phyloP scores from a whole-genome alignment of 2,329 filamentous ascomycete genomes.

The Penicillium sp. region DNA sequence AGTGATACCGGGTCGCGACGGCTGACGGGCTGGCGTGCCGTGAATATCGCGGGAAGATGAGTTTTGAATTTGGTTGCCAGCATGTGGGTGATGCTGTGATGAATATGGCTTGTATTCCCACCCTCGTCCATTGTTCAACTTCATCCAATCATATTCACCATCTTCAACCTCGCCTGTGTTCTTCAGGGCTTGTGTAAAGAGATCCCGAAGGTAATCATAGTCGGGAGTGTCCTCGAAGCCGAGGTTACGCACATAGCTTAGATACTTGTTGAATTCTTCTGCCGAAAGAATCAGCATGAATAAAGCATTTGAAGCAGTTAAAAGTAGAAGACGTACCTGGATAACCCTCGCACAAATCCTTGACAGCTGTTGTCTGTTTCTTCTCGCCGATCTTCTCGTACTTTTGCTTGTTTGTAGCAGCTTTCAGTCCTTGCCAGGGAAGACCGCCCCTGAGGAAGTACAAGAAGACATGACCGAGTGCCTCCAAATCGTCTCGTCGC shows the following conservation, averaged over 20 bases:
- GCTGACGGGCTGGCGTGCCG: conserved; percentile 60
- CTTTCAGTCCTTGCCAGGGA: conserved; percentile 66
- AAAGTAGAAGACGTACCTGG: conserved; percentile 53
- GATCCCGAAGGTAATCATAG: conserved; percentile 93
- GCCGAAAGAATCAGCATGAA: conserved; percentile 21
- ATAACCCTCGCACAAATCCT: conserved; percentile 94
- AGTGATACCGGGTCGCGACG: conserved; percentile 62
- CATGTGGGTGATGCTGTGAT: conserved; percentile 65
- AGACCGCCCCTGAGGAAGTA: conserved; percentile 64
- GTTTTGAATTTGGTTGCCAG: conserved; percentile 72
- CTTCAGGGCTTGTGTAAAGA: conserved; percentile 95
- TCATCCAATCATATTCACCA: conserved; percentile 99
- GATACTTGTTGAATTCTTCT: conserved; percentile 96
- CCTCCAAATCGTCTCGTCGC: conserved; percentile 90
- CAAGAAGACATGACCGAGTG: conserved; percentile 67
- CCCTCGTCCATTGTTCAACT: conserved; percentile 87
- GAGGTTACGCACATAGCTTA: conserved; percentile 94
- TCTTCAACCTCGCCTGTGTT: conserved; percentile 92
- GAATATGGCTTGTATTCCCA: conserved; percentile 77
- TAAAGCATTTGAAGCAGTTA: not conserved
- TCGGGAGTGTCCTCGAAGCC: conserved; percentile 98
- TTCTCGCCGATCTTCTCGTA: conserved; percentile 99
- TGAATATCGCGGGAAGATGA: conserved; percentile 82
- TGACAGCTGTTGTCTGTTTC: conserved; percentile 96
- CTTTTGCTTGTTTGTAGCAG: conserved; percentile 83